Evolutionary conservation across 2,329 filamentous ascomycete species (phyloP).

Genomic region (Diaporthe sp.): DNA sequence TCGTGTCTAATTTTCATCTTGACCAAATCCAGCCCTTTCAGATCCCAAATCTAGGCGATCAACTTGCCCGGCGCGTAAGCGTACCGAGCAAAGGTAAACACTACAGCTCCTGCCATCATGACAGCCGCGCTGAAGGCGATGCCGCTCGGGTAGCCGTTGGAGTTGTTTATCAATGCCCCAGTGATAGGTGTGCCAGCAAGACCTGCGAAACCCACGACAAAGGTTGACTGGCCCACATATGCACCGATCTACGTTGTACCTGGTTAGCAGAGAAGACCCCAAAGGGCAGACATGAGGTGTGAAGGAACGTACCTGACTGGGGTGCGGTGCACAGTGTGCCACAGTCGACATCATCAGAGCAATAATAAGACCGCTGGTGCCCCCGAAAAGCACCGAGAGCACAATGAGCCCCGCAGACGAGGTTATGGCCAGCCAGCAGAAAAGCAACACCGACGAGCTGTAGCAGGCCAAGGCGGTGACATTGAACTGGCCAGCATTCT

Average conservation of each 20-base stretch:
- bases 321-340: slow-evolving; percentile 38
- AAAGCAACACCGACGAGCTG: slow-evolving; percentile 31
- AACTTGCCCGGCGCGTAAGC: background rate
- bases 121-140: background rate
- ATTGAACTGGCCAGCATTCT: slow-evolving; percentile 63
- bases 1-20: no score
- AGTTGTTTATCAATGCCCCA: background rate
- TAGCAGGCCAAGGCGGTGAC: slow-evolving; percentile 54
- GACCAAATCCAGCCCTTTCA: no score
- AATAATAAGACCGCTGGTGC: slow-evolving; percentile 39
- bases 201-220: background rate
- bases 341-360: slow-evolving; percentile 38
- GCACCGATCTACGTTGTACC: background rate
- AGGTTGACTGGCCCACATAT: background rate
- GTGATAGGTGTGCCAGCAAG: background rate
- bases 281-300: background rate
- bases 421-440: slow-evolving; percentile 38
- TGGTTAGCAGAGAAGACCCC: background rate
- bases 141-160: background rate
- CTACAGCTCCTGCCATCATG: background rate
- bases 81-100: background rate
- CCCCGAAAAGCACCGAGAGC: slow-evolving; percentile 36
- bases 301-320: slow-evolving; percentile 16
- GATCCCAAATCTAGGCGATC: background rate
- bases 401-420: slow-evolving; percentile 35